Conservation (phyloP, 2,329 filamentous ascomycete species). For the Pyrenophora teres region DNA sequence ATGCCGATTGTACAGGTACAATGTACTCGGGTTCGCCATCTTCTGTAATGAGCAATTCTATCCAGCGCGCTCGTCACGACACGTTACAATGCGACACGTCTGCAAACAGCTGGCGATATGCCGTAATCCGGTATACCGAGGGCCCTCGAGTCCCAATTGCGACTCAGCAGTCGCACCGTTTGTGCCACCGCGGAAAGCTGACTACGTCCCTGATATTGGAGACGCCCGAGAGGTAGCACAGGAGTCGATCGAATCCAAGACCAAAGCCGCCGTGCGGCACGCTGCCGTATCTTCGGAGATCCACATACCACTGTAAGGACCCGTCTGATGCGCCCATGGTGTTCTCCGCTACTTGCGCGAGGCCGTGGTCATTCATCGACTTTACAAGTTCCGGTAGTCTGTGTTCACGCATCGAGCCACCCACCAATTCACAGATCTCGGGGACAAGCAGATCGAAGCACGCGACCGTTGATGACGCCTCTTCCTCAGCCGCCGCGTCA, state of each 20-base stretch:
- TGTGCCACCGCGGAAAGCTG: slow-evolving; percentile 76
- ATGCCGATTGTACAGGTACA: slow-evolving; percentile 26
- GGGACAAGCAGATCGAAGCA: slow-evolving; percentile 91
- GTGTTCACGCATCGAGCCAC: slow-evolving; percentile 88
- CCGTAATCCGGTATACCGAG: slow-evolving; percentile 11
- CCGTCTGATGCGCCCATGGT: slow-evolving; percentile 27
- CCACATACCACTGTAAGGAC: slow-evolving; percentile 79
- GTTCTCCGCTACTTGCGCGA: slow-evolving; percentile 51
- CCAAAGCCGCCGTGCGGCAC: slow-evolving; percentile 92
- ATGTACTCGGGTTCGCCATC: slow-evolving; percentile 7
- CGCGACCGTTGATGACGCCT: slow-evolving; percentile 65
- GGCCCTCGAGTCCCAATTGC: slow-evolving; percentile 8
- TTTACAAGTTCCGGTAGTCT: slow-evolving; percentile 68
- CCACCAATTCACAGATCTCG: slow-evolving; percentile 82
- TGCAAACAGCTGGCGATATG: slow-evolving; percentile 6
- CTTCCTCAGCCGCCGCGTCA: slow-evolving; percentile 14
- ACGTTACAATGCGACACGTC: slow-evolving; percentile 11
- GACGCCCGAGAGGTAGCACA: slow-evolving; percentile 82
- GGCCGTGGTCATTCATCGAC: slow-evolving; percentile 72
- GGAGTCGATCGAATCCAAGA: slow-evolving; percentile 82
- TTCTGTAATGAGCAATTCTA: slow-evolving; percentile 11
- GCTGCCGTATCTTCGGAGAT: slow-evolving; percentile 87
- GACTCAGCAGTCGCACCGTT: slow-evolving; percentile 57
- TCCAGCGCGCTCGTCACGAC: slow-evolving; percentile 4
- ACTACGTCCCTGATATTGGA: slow-evolving; percentile 84